Evolutionary conservation across 345 rosid species (phyloP).

Genomic region (Mangifera indica): DNA sequence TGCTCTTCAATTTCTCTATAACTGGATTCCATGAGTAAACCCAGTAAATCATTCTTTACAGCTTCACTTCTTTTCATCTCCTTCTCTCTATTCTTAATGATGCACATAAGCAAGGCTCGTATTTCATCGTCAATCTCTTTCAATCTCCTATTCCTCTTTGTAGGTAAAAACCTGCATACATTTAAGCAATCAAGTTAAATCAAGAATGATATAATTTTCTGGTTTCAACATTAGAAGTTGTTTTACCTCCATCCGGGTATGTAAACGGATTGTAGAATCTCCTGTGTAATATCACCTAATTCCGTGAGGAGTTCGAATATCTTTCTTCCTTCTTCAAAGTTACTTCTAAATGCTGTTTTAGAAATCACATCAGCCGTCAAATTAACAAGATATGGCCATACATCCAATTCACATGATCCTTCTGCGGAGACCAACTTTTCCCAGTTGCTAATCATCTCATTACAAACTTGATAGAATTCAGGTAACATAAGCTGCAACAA

Average conservation of each 20-base stretch:
- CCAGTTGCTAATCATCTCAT: constrained; percentile 28
- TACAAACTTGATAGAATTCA: no score
- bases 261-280: constrained; percentile 1
- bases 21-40: constrained; percentile 49
- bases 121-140: constrained; percentile 31
- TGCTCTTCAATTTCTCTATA: constrained; percentile 26
- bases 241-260: constrained; percentile 38
- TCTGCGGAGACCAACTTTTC: not conserved
- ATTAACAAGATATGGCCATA: constrained; percentile 26
- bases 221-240: not conserved
- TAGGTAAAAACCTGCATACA: constrained; percentile 47
- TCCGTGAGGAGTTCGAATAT: constrained; percentile 23
- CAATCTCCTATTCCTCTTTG: constrained; percentile 42
- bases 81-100: constrained; percentile 37
- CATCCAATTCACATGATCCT: constrained; percentile 25
- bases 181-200: not conserved
- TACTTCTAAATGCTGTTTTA: no score
- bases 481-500: no score
- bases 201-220: not conserved
- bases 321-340: constrained; percentile 22
- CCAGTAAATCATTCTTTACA: constrained; percentile 32
- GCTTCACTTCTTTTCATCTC: constrained; percentile 36
- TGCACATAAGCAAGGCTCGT: no score
- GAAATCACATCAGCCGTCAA: no score
- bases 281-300: not conserved